A percentile compares a stretch with the other conserved stretches of the same genome.
phyloP scores from a whole-genome alignment of 1,139 yeast genomes.

The Arxiozyma slooffiae region DNA sequence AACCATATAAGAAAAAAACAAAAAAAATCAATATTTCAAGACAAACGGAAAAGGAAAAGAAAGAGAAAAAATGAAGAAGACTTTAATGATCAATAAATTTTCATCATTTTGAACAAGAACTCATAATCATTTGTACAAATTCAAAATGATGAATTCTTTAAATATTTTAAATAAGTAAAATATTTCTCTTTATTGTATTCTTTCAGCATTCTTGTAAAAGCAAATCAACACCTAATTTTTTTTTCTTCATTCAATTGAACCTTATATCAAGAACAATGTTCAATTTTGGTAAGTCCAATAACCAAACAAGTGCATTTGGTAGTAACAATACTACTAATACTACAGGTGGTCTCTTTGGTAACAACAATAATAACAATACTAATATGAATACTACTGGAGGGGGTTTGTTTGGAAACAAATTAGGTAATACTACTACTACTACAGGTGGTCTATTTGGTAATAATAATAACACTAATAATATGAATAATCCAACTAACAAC shows the following conservation, averaged over 20 bases:
- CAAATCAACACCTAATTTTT: background rate
- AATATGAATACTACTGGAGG: conserved; percentile 2
- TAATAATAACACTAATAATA: conserved; percentile 6
- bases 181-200: background rate
- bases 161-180: no score
- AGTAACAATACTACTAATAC: background rate
- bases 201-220: no score
- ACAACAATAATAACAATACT: background rate
- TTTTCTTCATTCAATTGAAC: background rate
- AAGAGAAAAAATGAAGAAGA: no score
- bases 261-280: background rate
- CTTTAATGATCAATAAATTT: no score
- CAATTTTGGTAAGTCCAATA: conserved; percentile 6
- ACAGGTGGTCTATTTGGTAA: conserved; percentile 29
- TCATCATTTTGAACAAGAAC: no score
- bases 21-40: no score
- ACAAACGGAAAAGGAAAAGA: no score
- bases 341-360: conserved; percentile 6
- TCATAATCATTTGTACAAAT: no score
- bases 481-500: background rate
- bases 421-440: background rate
- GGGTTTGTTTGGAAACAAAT: conserved; percentile 2
- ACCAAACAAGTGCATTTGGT: background rate
- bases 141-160: no score
- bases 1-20: no score